Evolutionary conservation across 352 stramenopile genomes (phyloP).

Genomic region (Phytophthora syringae): DNA sequence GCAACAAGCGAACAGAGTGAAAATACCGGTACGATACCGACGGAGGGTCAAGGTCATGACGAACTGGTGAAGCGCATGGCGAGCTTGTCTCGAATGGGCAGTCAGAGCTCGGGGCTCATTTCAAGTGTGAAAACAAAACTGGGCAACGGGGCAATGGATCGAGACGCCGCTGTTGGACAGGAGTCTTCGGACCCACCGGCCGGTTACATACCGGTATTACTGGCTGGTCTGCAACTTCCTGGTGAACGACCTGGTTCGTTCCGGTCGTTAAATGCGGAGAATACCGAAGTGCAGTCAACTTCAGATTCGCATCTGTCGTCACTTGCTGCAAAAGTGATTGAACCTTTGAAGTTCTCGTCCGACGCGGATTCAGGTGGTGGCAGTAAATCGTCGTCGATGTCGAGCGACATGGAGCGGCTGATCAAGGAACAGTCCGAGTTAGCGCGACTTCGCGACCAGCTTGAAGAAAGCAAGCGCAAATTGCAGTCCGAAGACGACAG

Average conservation of each 20-base stretch:
- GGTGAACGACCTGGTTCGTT: slow-evolving; percentile 39
- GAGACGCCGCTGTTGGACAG: slow-evolving; percentile 21
- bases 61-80: slow-evolving; percentile 80
- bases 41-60: slow-evolving; percentile 50
- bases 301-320: slow-evolving; percentile 26
- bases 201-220: slow-evolving; percentile 56
- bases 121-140: slow-evolving; percentile 56
- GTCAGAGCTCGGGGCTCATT: slow-evolving; percentile 59
- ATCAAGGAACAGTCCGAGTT: slow-evolving; percentile 81
- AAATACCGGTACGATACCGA: no score
- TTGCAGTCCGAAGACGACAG: slow-evolving; percentile 44
- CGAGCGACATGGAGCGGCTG: slow-evolving; percentile 60
- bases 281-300: slow-evolving; percentile 9
- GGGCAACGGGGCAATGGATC: slow-evolving; percentile 19
- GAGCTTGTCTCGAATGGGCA: slow-evolving; percentile 65
- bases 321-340: slow-evolving; percentile 48
- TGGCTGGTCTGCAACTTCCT: slow-evolving; percentile 53
- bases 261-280: slow-evolving; percentile 14
- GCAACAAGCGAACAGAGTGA: not conserved
- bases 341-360: slow-evolving; percentile 37
- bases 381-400: slow-evolving; percentile 24
- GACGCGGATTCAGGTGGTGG: not conserved
- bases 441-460: slow-evolving; percentile 56
- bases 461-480: slow-evolving; percentile 76
- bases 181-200: slow-evolving; percentile 34